These are phyloP conservation scores for Eucalyptus curtisii DNA, from an alignment of 345 rosid species.

Conservation along the genomic window DNA sequence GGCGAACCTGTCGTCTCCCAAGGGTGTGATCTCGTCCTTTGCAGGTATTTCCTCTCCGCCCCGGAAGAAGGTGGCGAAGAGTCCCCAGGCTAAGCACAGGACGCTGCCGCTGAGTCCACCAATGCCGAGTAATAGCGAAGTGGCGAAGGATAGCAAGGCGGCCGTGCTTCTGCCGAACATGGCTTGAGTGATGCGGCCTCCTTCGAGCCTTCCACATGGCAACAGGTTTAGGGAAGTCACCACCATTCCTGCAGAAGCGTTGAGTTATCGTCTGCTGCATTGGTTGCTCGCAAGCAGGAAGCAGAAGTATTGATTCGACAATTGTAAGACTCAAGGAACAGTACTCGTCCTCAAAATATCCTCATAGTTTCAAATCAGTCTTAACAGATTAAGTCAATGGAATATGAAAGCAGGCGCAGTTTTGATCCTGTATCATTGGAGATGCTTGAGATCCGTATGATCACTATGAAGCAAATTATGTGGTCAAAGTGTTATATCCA, in stretches of 20 bases:
- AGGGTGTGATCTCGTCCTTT: conserved; percentile 72
- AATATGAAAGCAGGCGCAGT: neutral
- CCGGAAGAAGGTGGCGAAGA: conserved; percentile 85
- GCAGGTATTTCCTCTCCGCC: conserved; percentile 91
- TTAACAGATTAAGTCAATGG: neutral
- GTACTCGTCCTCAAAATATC: neutral
- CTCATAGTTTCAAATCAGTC: neutral
- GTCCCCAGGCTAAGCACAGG: conserved; percentile 82
- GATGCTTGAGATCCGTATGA: neutral
- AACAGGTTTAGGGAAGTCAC: conserved; percentile 83
- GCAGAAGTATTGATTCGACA: neutral
- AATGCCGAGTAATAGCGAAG: conserved; percentile 64
- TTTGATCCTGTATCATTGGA: neutral
- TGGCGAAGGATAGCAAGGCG: conserved; percentile 48
- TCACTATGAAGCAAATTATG: too few species aligned
- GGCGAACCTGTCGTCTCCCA: conserved; percentile 60
- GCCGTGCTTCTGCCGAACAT: conserved; percentile 90
- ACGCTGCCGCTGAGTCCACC: conserved; percentile 90
- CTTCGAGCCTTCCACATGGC: conserved; percentile 94
- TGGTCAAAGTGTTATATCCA: too few species aligned
- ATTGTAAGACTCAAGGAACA: neutral
- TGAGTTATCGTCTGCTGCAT: neutral
- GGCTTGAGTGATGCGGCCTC: conserved; percentile 92
- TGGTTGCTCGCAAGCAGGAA: neutral
- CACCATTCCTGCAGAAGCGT: conserved; percentile 63